Evolutionary conservation across 768 basidiomycete genomes (phyloP), one percentile per base, ranked within the genome.

Genomic region (Calvatia gigantea): DNA sequence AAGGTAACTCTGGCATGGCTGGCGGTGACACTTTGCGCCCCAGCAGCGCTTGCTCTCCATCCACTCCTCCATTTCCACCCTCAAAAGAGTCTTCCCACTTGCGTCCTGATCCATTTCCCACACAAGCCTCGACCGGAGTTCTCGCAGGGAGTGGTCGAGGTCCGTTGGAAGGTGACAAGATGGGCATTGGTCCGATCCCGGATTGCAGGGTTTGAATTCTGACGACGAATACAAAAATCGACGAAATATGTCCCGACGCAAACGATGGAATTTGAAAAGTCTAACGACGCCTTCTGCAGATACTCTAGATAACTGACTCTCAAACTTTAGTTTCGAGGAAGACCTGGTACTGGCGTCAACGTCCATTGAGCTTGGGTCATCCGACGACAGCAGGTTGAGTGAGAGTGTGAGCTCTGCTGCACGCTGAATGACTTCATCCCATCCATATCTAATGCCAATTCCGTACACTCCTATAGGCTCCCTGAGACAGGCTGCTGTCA

Each of bases 391-490:
- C 1, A 83, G 63, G 50, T 75, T 66, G 12, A 77, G 58, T 14
- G 61, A 60, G 19, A 82, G 62, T 7, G 80, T 78, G 35, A 69
- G 62, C 17, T 70, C 66, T 2, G 78, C 72, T 2, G 79, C 77
- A 9, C 72, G 53, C 56, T 67, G 68, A 5, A 74, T 71, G 61
- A 80, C 79, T 39, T 75, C 70, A 41, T 67, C 67, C 77, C 79
- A 80, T 6, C 71, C 74, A 51, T 71, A 74, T 29, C 70, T 70
- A 17, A 73, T 71, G 6, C 77, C 71, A 39, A 82, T 67, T 2
- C 70, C 75, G 54, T 80, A 81, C 8, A 80, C 67, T 17, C 77
- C 73, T n/a, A 82, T 59, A 1, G 81, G 78, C 11, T 75, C 67
- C 4, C 63, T 61, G n/a, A 75, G 71, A 58, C 79, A 76, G 9